phyloP scores from a whole-genome alignment of 345 rosid genomes.

The Citropsis articulata region DNA sequence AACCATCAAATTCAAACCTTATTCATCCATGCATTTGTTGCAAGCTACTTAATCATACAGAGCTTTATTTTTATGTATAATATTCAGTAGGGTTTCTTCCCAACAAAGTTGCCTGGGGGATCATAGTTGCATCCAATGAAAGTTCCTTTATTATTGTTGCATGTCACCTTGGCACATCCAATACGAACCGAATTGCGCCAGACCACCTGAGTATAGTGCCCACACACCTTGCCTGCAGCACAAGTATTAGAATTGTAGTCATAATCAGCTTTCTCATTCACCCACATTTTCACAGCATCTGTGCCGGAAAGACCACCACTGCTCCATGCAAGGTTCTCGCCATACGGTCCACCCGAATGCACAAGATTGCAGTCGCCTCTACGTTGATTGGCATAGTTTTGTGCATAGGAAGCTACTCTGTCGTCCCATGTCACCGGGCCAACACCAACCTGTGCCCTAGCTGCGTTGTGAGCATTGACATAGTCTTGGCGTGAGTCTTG shows the following conservation, averaged over 20 bases:
- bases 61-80: neutral
- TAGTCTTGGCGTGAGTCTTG: conserved; percentile 42
- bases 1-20: neutral
- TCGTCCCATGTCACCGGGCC: conserved; percentile 47
- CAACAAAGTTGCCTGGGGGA: conserved; percentile 51
- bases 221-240: conserved; percentile 39
- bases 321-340: conserved; percentile 60
- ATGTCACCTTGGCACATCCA: conserved; percentile 66
- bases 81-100: conserved; percentile 39
- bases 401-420: conserved; percentile 44
- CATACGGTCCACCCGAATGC: conserved; percentile 51
- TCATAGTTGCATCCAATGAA: conserved; percentile 61
- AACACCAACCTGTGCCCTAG: conserved; percentile 40
- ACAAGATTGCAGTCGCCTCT: conserved; percentile 37
- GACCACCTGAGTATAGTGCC: conserved; percentile 74
- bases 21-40: neutral
- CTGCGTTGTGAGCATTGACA: conserved; percentile 49
- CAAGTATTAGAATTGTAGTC: conserved; percentile 50
- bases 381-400: conserved; percentile 33
- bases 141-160: conserved; percentile 43
- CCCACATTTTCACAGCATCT: conserved; percentile 35
- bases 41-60: neutral
- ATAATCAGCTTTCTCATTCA: conserved; percentile 36
- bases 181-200: conserved; percentile 52
- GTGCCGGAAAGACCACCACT: conserved; percentile 33